Conservation (phyloP, 352 stramenopile genomes). For the Pythium diclinum region DNA sequence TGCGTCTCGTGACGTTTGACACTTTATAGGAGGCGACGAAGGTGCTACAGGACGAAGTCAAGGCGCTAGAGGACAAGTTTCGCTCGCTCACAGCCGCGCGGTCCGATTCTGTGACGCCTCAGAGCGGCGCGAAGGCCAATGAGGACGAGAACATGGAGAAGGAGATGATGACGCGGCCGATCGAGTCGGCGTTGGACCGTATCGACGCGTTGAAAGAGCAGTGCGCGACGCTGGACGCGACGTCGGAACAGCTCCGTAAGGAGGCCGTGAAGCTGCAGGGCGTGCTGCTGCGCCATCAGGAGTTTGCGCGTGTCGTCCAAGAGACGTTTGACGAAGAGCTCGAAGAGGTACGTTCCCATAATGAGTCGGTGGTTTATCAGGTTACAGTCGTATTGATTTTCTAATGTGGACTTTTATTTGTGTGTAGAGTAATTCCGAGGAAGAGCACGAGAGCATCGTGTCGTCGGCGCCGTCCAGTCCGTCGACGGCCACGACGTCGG, state of each 20-base stretch:
- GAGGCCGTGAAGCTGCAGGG: conserved; percentile 40
- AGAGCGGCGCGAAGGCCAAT: not conserved
- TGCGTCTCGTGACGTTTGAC: not conserved
- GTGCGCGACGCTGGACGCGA: conserved; percentile 35
- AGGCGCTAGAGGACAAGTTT: conserved; percentile 50
- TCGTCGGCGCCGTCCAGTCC: conserved; percentile 16
- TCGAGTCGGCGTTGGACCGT: not conserved
- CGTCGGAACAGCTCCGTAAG: conserved; percentile 41
- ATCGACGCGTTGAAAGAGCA: conserved; percentile 35
- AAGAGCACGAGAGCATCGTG: conserved; percentile 23
- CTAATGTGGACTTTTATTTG: conserved; percentile 4
- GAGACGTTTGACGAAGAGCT: conserved; percentile 43
- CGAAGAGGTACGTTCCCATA: conserved; percentile 21
- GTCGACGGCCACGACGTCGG: conserved; percentile 29
- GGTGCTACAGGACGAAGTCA: conserved; percentile 47
- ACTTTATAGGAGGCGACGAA: conserved; percentile 42
- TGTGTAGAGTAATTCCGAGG: conserved; percentile 15
- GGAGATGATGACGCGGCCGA: not conserved
- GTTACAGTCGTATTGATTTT: too few species aligned
- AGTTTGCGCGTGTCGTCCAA: conserved; percentile 37
- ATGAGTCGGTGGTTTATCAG: too few species aligned
- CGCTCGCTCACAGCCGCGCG: conserved; percentile 35
- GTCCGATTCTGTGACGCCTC: not conserved
- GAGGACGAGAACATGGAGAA: not conserved
- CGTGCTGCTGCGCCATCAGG: conserved; percentile 23